phyloP scores from a whole-genome alignment of 2,329 filamentous ascomycete genomes.

The Massarina eburnea region DNA sequence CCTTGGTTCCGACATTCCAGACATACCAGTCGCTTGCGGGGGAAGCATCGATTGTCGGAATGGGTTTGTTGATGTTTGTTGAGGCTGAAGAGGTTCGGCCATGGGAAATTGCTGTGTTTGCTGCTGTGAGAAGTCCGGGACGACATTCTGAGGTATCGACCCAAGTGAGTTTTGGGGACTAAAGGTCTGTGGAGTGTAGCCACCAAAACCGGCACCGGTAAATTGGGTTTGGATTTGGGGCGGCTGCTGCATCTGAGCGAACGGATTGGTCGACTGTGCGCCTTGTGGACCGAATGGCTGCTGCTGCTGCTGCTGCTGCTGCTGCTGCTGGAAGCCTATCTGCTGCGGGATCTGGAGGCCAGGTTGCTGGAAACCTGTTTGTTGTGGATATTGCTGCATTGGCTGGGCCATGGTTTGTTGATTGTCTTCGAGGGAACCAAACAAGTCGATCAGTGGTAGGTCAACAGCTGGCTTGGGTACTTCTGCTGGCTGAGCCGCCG shows the following conservation, averaged over 20 bases:
- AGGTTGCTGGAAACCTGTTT: constrained; percentile 24
- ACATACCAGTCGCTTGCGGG: constrained; percentile 15
- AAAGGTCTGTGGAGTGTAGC: constrained; percentile 69
- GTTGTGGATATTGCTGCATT: constrained; percentile 37
- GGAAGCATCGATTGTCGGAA: constrained; percentile 88
- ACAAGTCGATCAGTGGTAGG: constrained; percentile 38
- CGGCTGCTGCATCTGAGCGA: constrained; percentile 81
- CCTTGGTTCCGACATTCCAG: constrained; percentile 33
- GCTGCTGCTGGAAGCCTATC: constrained; percentile 30
- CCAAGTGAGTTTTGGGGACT: constrained; percentile 46
- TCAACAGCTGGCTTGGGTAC: constrained; percentile 22
- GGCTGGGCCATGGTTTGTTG: constrained; percentile 40
- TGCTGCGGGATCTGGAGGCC: constrained; percentile 48
- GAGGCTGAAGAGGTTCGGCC: constrained; percentile 49
- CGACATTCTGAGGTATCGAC: constrained; percentile 54
- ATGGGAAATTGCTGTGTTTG: constrained; percentile 30
- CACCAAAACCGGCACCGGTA: constrained; percentile 81
- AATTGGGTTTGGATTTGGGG: constrained; percentile 59
- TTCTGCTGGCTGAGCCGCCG: constrained; percentile 22
- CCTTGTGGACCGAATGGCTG: constrained; percentile 58
- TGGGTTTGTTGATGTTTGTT: constrained; percentile 74
- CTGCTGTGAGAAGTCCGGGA: constrained; percentile 49
- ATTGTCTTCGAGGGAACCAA: constrained; percentile 37
- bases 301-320: constrained; percentile 34
- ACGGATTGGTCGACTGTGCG: constrained; percentile 78